Percentiles rank a stretch among this genome's conserved stretches.
phyloP scores from a whole-genome alignment of 2,329 filamentous ascomycete species.

The Alternaria solani region DNA sequence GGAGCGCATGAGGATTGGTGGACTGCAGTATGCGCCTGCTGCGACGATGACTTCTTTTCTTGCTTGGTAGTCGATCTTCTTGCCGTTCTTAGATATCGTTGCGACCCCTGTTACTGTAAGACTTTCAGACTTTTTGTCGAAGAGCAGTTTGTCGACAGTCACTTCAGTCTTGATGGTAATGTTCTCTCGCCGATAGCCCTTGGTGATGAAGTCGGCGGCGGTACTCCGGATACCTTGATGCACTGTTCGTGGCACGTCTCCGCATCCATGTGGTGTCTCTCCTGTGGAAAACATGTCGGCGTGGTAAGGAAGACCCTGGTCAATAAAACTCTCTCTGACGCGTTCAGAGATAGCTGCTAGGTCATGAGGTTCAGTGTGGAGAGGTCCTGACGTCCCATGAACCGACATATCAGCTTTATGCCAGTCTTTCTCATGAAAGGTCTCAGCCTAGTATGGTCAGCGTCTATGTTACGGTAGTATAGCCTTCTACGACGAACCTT shows the following conservation, averaged over 20 bases:
- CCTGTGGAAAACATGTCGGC: constrained; percentile 66
- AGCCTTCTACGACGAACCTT: constrained; percentile 49
- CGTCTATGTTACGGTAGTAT: accelerated
- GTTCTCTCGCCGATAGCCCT: constrained; percentile 49
- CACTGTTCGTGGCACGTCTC: constrained; percentile 43
- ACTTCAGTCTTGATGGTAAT: constrained; percentile 46
- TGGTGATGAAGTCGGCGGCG: constrained; percentile 52
- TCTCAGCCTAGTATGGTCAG: constrained; percentile 55
- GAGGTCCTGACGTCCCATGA: constrained; percentile 59
- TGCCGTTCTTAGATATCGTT: constrained; percentile 54
- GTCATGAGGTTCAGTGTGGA: constrained; percentile 66
- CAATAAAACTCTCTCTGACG: constrained; percentile 63
- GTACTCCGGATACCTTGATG: constrained; percentile 40
- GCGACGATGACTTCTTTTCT: constrained; percentile 46
- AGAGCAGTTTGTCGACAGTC: constrained; percentile 56
- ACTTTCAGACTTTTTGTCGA: constrained; percentile 50
- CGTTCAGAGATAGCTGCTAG: constrained; percentile 66
- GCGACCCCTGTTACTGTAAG: constrained; percentile 58
- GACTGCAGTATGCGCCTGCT: constrained; percentile 47
- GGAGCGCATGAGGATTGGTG: constrained; percentile 57
- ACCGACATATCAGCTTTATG: constrained; percentile 59
- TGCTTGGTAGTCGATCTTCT: constrained; percentile 44
- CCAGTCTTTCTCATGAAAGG: constrained; percentile 66
- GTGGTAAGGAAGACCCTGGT: constrained; percentile 63
- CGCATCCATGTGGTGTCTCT: constrained; percentile 43